These are phyloP conservation scores for Ogataea ganodermae DNA, from an alignment of 805 yeast genomes.

Conservation along the genomic window DNA sequence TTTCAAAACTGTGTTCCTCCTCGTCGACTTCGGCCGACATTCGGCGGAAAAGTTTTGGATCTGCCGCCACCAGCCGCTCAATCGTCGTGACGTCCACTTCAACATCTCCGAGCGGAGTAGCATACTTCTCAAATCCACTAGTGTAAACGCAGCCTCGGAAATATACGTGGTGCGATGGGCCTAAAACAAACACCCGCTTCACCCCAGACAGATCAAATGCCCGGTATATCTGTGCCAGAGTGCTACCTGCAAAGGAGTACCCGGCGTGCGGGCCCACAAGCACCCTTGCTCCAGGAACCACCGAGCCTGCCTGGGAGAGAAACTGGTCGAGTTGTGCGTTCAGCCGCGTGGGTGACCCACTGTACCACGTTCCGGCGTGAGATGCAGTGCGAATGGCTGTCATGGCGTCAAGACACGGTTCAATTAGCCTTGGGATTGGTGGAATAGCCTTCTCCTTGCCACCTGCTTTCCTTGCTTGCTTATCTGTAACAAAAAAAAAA, in stretches of 20 bases:
- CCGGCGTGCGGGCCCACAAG: constrained; percentile 87
- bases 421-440: too few species aligned
- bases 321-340: constrained; percentile 51
- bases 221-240: constrained; percentile 75
- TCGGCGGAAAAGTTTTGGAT: constrained; percentile 46
- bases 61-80: constrained; percentile 35
- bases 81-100: constrained; percentile 59
- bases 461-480: background rate
- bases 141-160: constrained; percentile 61
- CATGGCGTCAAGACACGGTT: too few species aligned
- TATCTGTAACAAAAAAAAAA: too few species aligned
- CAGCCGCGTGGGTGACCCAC: constrained; percentile 45
- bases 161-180: constrained; percentile 92
- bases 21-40: constrained; percentile 68
- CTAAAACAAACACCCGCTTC: constrained; percentile 74
- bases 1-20: constrained; percentile 90
- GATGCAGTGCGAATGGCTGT: constrained; percentile 54
- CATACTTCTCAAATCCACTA: constrained; percentile 55
- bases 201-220: constrained; percentile 61
- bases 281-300: constrained; percentile 47
- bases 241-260: constrained; percentile 74
- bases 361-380: constrained; percentile 93
- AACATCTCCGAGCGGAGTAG: constrained; percentile 82
- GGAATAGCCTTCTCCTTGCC: too few species aligned
- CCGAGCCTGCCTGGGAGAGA: constrained; percentile 40